Evolutionary conservation across 176 grass and related monocot species (phyloP).

Genomic region (Oryza nivara): DNA sequence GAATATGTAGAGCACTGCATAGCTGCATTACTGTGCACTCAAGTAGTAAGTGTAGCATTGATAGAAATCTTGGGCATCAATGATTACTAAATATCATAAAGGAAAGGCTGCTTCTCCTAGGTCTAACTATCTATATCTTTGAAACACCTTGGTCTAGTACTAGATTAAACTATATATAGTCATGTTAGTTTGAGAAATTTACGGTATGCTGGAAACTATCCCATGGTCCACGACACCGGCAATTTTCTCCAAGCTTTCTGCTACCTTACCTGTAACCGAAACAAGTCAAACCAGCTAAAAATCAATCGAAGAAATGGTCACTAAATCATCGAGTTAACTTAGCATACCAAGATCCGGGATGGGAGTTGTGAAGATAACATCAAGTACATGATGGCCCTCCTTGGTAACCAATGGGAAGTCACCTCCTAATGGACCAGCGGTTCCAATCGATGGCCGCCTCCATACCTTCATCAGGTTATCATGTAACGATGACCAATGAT

Average conservation of each 20-base stretch:
- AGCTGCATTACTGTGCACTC: neutral
- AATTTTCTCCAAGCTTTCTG: conserved; percentile 68
- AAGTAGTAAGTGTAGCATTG: neutral
- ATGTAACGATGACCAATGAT: neutral
- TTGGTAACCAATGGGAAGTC: conserved; percentile 81
- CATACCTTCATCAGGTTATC: conserved; percentile 68
- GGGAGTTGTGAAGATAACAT: conserved; percentile 89
- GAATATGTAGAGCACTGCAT: neutral
- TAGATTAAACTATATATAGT: neutral
- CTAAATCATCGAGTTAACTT: neutral
- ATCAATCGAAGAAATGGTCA: neutral
- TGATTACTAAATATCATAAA: neutral
- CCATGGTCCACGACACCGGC: conserved; percentile 82
- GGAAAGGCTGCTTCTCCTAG: neutral
- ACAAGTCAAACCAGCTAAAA: conserved; percentile 23
- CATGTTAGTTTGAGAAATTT: conserved; percentile 29
- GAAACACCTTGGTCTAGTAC: neutral
- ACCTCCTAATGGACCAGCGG: conserved; percentile 66
- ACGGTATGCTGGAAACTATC: conserved; percentile 67
- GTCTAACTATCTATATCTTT: neutral
- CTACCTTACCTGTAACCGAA: conserved; percentile 61
- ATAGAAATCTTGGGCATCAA: neutral
- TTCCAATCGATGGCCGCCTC: conserved; percentile 81
- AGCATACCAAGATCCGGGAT: conserved; percentile 74
- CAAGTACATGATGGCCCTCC: conserved; percentile 76